These are phyloP conservation scores for Takashimella tepidaria DNA, from an alignment of 1,284 basidiomycete genomes.

Conservation along the genomic window DNA sequence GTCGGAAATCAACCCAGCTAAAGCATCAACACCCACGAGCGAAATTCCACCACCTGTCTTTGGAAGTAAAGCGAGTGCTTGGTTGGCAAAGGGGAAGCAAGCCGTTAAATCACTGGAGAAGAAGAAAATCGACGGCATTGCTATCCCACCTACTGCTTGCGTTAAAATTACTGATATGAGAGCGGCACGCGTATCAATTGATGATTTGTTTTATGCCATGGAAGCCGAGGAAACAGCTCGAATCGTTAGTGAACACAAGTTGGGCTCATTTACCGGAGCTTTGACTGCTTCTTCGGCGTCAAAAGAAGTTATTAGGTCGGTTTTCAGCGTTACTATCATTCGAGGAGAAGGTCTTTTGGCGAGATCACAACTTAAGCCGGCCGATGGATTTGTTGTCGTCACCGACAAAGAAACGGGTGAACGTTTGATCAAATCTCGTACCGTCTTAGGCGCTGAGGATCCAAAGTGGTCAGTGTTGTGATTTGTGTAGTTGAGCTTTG, in stretches of 20 bases:
- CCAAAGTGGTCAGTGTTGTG: conserved; percentile 37
- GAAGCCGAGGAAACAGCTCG: conserved; percentile 42
- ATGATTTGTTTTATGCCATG: conserved; percentile 38
- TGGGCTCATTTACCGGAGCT: conserved; percentile 4
- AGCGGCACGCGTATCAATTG: conserved; percentile 35
- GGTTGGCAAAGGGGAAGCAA: conserved; percentile 47
- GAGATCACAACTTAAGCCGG: conserved; percentile 27
- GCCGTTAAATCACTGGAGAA: conserved; percentile 41
- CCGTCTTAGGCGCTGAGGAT: conserved; percentile 40
- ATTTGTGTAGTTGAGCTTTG: conserved; percentile 8
- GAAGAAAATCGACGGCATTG: conserved; percentile 37
- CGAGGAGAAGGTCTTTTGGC: conserved; percentile 41
- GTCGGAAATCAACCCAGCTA: conserved; percentile 34
- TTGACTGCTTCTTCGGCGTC: background rate
- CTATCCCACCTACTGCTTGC: conserved; percentile 38
- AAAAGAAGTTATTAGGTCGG: conserved; percentile 16
- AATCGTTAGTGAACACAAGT: conserved; percentile 31
- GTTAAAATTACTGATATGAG: conserved; percentile 47
- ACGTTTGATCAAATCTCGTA: conserved; percentile 43
- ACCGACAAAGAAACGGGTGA: conserved; percentile 31
- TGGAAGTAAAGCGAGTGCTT: conserved; percentile 41
- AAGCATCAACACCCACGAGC: conserved; percentile 23
- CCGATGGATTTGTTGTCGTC: conserved; percentile 41
- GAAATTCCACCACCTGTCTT: conserved; percentile 11
- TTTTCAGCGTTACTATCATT: conserved; percentile 36